Conservation (phyloP, 495 filamentous ascomycete species). For the Talaromyces wortmannii region DNA sequence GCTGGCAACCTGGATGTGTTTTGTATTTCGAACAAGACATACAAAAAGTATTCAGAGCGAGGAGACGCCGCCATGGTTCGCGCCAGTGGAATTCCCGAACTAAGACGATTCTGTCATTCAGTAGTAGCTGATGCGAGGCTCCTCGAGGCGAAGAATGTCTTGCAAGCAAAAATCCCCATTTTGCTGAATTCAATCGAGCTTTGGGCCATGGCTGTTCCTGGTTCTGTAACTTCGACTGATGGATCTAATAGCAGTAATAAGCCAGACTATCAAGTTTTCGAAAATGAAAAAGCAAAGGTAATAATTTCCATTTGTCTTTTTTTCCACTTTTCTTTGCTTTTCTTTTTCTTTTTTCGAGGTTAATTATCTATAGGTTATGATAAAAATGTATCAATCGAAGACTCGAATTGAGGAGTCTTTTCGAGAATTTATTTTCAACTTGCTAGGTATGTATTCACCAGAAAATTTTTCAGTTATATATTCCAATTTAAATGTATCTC, state of each 20-base stretch:
- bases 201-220: not conserved
- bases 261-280: not conserved
- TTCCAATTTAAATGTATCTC: too few relatives aligned
- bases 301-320: not conserved
- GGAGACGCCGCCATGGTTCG: constrained; percentile 11
- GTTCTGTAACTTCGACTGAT: not conserved
- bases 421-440: not conserved
- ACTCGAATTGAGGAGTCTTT: not conserved
- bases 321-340: not conserved
- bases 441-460: not conserved
- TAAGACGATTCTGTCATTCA: constrained; percentile 16
- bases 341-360: not conserved
- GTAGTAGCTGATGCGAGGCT: constrained; percentile 15
- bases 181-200: constrained; percentile 12
- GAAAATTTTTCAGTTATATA: not conserved
- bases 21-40: constrained; percentile 19
- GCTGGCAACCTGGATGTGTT: constrained; percentile 14
- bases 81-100: constrained; percentile 18
- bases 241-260: not conserved
- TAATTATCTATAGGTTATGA: not conserved
- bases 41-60: constrained; percentile 12
- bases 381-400: not conserved
- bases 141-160: constrained; percentile 12
- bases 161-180: constrained; percentile 11
- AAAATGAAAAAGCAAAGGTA: not conserved